A percentile compares a stretch with the other conserved stretches of the same genome.
phyloP scores from a whole-genome alignment of 139 green algal genomes.

The Volvox reticuliferus region DNA sequence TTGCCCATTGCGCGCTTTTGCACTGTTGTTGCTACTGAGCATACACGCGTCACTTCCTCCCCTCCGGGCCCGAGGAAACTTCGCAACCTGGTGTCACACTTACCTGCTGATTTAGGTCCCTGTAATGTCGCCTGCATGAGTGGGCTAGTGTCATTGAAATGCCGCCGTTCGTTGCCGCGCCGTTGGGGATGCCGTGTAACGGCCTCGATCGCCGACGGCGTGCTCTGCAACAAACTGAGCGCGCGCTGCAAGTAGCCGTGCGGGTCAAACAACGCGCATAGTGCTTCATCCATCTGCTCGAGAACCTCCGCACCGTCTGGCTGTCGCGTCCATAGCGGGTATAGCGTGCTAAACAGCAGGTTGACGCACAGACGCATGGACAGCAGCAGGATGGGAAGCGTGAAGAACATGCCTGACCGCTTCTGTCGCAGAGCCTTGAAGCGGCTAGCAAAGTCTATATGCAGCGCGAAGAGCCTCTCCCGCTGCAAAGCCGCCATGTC shows the following conservation, averaged over 20 bases:
- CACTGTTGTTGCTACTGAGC: too few relatives aligned
- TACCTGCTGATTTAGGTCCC: constrained; percentile 16
- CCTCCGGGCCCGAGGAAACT: too few relatives aligned
- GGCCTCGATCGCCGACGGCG: constrained; percentile 55
- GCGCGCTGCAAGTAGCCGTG: constrained; percentile 65
- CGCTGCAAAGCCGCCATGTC: constrained; percentile 51
- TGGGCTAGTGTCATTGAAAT: constrained; percentile 40
- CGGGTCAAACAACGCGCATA: constrained; percentile 64
- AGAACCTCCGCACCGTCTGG: constrained; percentile 45
- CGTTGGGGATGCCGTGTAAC: constrained; percentile 55
- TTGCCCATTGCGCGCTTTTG: too few relatives aligned
- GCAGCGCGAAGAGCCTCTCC: constrained; percentile 56
- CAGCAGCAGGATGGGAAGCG: constrained; percentile 65
- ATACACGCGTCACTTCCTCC: too few relatives aligned
- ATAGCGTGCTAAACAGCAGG: constrained; percentile 61
- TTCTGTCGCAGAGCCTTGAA: constrained; percentile 44
- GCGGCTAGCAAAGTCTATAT: constrained; percentile 30
- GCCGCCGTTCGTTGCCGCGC: constrained; percentile 26
- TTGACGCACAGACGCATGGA: constrained; percentile 52
- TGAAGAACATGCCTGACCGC: constrained; percentile 68
- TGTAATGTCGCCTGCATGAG: constrained; percentile 35
- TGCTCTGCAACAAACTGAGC: constrained; percentile 62
- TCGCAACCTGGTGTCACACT: background rate
- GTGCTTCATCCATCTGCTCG: constrained; percentile 57
- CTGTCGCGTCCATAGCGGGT: constrained; percentile 54